Conservation (phyloP, 257 asterid genomes). For the Ophiorrhiza pumila region DNA sequence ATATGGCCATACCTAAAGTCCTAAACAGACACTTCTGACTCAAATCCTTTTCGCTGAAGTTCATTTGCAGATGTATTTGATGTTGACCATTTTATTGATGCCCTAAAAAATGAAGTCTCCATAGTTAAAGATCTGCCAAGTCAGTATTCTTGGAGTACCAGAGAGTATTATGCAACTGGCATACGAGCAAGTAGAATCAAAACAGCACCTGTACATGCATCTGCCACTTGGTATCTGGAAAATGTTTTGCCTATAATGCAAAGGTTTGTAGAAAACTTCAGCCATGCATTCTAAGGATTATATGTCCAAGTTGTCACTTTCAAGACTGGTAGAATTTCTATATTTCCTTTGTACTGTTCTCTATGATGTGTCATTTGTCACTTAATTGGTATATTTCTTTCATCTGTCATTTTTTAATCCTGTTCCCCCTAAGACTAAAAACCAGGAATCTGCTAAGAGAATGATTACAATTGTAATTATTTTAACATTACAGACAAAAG, state of each 20-base stretch:
- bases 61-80: constrained; percentile 45
- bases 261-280: constrained; percentile 28
- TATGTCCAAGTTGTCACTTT: background rate
- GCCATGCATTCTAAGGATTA: background rate
- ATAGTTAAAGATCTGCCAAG: constrained; percentile 39
- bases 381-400: background rate
- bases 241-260: constrained; percentile 41
- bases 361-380: background rate
- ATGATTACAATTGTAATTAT: background rate
- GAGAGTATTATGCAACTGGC: constrained; percentile 52
- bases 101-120: constrained; percentile 29
- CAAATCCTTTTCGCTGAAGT: constrained; percentile 17
- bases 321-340: background rate
- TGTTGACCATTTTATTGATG: constrained; percentile 36
- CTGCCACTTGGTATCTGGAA: constrained; percentile 45
- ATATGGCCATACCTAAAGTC: background rate
- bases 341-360: background rate
- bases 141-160: constrained; percentile 41
- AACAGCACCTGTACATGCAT: constrained; percentile 47
- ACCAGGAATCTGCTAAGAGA: background rate
- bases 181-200: constrained; percentile 42
- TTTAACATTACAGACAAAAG: background rate
- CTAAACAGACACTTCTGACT: constrained; percentile 8
- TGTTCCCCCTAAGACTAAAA: background rate
- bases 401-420: background rate